Evolutionary conservation across 1,139 yeast species (phyloP), one percentile per base, ranked within the genome.

Genomic region (Kodamaea sp.): DNA sequence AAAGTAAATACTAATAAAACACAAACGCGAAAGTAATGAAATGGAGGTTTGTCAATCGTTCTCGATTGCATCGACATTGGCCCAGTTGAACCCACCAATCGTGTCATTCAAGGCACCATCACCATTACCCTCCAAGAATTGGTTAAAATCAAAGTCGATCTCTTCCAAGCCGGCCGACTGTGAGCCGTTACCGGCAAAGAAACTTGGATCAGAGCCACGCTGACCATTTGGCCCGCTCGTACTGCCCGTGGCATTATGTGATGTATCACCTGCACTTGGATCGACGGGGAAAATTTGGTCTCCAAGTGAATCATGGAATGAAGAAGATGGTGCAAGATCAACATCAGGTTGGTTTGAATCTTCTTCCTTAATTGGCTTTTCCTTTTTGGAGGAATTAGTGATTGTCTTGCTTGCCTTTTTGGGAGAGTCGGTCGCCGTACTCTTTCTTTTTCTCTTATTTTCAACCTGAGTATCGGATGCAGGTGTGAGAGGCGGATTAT

Each of bases 141-240:
- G 70, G 44, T 74, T 75, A 51, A 76, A 75, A 50, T 76, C 81
- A 55, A 78, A 77, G 48, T 75, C 81, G 41, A 75, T 73, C 37
- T 71, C 76, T 36, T 69, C 76, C 42, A 66, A 56, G 3, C 57
- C 59, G 38, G 45, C 52, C 36, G 41, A 43, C 38, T 52, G 53
- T n/a, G 47, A 44, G 22, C 46, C 43, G 22, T 52, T 40, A 20
- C 54, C 58, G 7, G 29, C 29, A 38, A 60, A 64, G 37, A 62
- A 53, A 31, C 41, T 43, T 15, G 20, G 20, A 15, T 15, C 20
- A 4, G 20, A 15, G 20, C 20, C 20, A 15, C 20, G 20, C 20
- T 15, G 20, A 15, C 20, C 20, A 15, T 4, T 15, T 15, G 20
- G 20, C 4, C 20, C 20, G 4, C 4, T 15, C 20, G 20, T 15